Evolutionary conservation across 2,329 filamentous ascomycete species (phyloP).

Genomic region (Colletotrichum gloeosporioides): DNA sequence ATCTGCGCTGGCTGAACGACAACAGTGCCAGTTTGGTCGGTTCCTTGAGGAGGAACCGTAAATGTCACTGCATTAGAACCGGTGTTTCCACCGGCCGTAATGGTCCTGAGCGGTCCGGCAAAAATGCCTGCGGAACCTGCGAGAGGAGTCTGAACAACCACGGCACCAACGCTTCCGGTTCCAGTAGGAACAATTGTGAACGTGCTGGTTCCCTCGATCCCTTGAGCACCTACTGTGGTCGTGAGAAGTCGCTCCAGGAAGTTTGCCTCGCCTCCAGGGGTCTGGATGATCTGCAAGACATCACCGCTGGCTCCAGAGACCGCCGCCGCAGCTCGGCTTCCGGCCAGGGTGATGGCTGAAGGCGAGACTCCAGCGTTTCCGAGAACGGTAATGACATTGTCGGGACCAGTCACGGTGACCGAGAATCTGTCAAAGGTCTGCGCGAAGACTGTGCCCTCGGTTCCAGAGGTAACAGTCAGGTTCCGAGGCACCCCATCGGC

Average conservation of each 20-base stretch:
- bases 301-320: neutral
- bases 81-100: constrained; percentile 9
- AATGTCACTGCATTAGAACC: neutral
- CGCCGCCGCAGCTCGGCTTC: neutral
- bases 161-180: neutral
- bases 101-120: neutral
- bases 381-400: constrained; percentile 5
- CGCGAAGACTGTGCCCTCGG: neutral
- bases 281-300: constrained; percentile 8
- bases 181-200: constrained; percentile 6
- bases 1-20: constrained; percentile 2
- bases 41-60: constrained; percentile 5
- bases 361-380: constrained; percentile 8
- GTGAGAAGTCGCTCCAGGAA: neutral
- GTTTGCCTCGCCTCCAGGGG: neutral
- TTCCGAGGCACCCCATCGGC: constrained; percentile 11
- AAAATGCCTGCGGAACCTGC: neutral
- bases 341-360: neutral
- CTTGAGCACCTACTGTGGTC: neutral
- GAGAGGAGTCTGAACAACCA: neutral
- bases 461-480: neutral
- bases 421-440: constrained; percentile 13
- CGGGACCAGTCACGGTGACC: constrained; percentile 1
- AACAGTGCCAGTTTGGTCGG: neutral
- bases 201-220: neutral